A percentile compares a stretch with the other conserved stretches of the same genome.
These are phyloP conservation scores for Phlyctochytrium planicorne DNA, from an alignment of 192 early-diverging fungal species.

Conservation along the genomic window DNA sequence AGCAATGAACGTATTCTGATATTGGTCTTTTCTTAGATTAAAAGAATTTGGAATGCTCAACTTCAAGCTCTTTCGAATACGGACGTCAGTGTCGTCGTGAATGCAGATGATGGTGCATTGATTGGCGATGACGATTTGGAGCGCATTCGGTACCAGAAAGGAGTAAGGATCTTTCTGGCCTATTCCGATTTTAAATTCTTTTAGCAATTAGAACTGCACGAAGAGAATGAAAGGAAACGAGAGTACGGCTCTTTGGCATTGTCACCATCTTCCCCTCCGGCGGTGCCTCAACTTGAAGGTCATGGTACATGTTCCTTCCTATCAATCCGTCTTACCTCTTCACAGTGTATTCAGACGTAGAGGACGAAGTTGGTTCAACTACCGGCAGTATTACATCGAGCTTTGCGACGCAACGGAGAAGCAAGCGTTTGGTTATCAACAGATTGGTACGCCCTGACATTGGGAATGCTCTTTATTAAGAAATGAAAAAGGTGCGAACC, in stretches of 20 bases:
- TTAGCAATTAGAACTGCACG: slow-evolving; percentile 28
- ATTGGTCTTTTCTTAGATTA: slow-evolving; percentile 51
- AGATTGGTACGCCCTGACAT: slow-evolving; percentile 42
- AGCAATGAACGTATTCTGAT: slow-evolving; percentile 1
- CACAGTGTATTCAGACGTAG: slow-evolving; percentile 24
- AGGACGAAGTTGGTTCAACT: slow-evolving; percentile 15
- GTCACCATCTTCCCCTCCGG: background rate
- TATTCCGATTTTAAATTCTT: background rate
- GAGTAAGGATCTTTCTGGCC: background rate
- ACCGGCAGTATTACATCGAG: slow-evolving; percentile 24
- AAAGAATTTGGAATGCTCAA: slow-evolving; percentile 92
- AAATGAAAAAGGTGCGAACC: slow-evolving; percentile 22
- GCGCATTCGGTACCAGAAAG: background rate
- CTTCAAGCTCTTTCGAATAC: slow-evolving; percentile 60
- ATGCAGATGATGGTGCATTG: slow-evolving; percentile 58
- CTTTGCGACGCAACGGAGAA: background rate
- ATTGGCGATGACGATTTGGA: slow-evolving; percentile 38
- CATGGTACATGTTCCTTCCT: background rate
- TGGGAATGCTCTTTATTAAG: slow-evolving; percentile 15
- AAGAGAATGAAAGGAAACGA: slow-evolving; percentile 30
- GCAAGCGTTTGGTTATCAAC: slow-evolving; percentile 51
- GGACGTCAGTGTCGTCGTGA: slow-evolving; percentile 49
- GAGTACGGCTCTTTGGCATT: slow-evolving; percentile 17
- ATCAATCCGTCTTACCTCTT: too few relatives aligned
- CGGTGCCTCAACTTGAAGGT: background rate